A percentile compares a stretch with the other conserved stretches of the same genome.
phyloP scores from a whole-genome alignment of 1,284 basidiomycete species.

The Apiotrichum sp. region DNA sequence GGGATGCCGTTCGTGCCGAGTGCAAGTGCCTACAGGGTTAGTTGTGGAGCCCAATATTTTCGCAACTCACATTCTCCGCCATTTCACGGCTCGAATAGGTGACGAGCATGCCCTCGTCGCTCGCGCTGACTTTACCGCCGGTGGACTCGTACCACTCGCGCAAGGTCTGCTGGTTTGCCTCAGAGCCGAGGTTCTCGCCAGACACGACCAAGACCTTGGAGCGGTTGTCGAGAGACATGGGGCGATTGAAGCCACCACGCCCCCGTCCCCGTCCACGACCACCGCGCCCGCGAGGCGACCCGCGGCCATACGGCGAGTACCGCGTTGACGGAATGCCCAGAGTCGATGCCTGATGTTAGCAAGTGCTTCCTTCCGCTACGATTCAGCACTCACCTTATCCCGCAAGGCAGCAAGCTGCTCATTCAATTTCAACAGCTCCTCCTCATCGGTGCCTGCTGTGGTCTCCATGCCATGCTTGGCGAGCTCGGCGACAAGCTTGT shows the following conservation, averaged over 20 bases:
- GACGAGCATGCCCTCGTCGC: constrained; percentile 22
- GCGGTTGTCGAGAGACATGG: constrained; percentile 83
- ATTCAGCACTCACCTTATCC: constrained; percentile 54
- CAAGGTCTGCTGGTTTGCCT: constrained; percentile 54
- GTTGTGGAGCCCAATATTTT: neutral
- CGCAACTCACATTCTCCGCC: constrained; percentile 41
- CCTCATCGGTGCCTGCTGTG: constrained; percentile 49
- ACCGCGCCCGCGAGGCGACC: constrained; percentile 56
- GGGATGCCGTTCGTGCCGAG: constrained; percentile 35
- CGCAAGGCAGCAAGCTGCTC: constrained; percentile 35
- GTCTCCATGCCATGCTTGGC: constrained; percentile 60
- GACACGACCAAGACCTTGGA: constrained; percentile 73
- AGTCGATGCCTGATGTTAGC: constrained; percentile 26
- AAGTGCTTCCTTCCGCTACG: neutral
- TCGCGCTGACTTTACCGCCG: constrained; percentile 25
- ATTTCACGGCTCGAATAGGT: constrained; percentile 38
- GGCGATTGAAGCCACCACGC: constrained; percentile 53
- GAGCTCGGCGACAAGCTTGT: constrained; percentile 51
- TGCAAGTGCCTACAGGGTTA: constrained; percentile 28
- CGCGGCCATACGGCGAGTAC: constrained; percentile 58
- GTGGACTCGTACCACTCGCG: constrained; percentile 76
- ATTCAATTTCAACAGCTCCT: constrained; percentile 35
- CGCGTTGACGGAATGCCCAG: constrained; percentile 37
- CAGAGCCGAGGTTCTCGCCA: constrained; percentile 51
- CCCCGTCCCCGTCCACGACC: constrained; percentile 54